phyloP scores from a whole-genome alignment of 1,139 yeast species.

The Debaryomyces subglobosus region DNA sequence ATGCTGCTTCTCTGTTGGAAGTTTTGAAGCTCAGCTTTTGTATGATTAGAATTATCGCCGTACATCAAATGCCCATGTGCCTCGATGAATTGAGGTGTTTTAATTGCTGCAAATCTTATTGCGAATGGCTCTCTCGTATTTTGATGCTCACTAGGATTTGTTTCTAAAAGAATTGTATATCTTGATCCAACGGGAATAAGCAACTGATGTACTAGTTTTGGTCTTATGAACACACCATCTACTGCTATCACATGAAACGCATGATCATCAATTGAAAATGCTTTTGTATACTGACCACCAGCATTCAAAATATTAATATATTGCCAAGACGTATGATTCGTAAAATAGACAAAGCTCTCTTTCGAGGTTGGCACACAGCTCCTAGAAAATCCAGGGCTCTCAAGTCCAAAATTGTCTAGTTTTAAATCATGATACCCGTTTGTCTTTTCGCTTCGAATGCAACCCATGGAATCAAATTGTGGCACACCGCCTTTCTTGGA shows the following conservation, averaged over 20 bases:
- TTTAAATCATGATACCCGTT: slow-evolving; percentile 21
- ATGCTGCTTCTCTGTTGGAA: slow-evolving; percentile 2
- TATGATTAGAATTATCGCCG: slow-evolving; percentile 14
- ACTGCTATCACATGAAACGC: slow-evolving; percentile 32
- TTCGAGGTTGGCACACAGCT: slow-evolving; percentile 22
- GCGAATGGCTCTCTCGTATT: slow-evolving; percentile 19
- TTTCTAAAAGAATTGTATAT: slow-evolving; percentile 29
- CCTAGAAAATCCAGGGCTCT: slow-evolving; percentile 30
- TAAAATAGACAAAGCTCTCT: slow-evolving; percentile 22
- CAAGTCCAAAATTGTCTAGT: slow-evolving; percentile 21
- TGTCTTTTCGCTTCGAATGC: slow-evolving; percentile 21
- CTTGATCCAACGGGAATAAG: slow-evolving; percentile 35
- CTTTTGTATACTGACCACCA: slow-evolving; percentile 37
- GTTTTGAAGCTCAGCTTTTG: slow-evolving; percentile 11
- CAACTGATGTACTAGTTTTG: slow-evolving; percentile 25
- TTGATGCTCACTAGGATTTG: slow-evolving; percentile 18
- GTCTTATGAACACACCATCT: slow-evolving; percentile 33
- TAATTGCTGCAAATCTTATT: slow-evolving; percentile 32
- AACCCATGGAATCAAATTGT: slow-evolving; percentile 26
- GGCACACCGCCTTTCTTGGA: slow-evolving; percentile 7
- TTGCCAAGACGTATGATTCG: slow-evolving; percentile 25
- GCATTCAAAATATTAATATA: slow-evolving; percentile 33
- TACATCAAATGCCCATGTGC: slow-evolving; percentile 30
- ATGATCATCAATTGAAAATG: slow-evolving; percentile 40
- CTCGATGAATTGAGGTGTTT: slow-evolving; percentile 34